Percentiles rank a stretch among this genome's conserved stretches.
phyloP scores from a whole-genome alignment of 352 stramenopile species.

The Globisporangium orthogonon region DNA sequence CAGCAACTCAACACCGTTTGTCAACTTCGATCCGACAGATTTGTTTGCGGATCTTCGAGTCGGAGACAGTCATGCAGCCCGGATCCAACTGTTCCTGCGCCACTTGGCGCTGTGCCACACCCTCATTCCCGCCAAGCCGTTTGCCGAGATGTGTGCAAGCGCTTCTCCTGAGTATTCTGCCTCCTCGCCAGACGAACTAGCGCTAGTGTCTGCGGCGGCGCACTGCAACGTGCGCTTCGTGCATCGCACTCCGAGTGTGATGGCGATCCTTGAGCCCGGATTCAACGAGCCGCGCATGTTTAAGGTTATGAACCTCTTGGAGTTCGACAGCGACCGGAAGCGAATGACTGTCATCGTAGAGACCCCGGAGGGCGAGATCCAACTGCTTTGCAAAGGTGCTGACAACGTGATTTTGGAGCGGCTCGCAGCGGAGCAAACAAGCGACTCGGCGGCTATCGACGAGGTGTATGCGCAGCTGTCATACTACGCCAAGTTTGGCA shows the following conservation, averaged over 20 bases:
- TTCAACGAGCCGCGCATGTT: constrained; percentile 47
- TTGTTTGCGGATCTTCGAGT: constrained; percentile 50
- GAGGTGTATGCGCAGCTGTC: constrained; percentile 51
- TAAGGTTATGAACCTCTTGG: constrained; percentile 91
- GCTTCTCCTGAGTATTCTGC: constrained; percentile 65
- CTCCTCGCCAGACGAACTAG: constrained; percentile 78
- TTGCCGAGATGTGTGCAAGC: constrained; percentile 73
- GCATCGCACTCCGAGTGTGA: constrained; percentile 53
- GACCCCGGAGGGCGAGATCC: constrained; percentile 43
- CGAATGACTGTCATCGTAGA: constrained; percentile 96
- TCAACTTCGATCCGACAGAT: constrained; percentile 67
- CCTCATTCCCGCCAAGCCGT: constrained; percentile 62
- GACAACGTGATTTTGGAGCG: constrained; percentile 80
- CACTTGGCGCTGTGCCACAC: constrained; percentile 81
- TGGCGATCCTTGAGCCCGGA: constrained; percentile 48
- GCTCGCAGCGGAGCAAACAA: constrained; percentile 17
- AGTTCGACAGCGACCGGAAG: constrained; percentile 97
- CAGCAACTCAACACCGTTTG: constrained; percentile 22
- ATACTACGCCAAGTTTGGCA: constrained; percentile 56
- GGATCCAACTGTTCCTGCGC: constrained; percentile 57
- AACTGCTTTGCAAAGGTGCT: constrained; percentile 72
- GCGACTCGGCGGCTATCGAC: constrained; percentile 15
- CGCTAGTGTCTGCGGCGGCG: constrained; percentile 62
- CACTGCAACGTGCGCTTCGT: constrained; percentile 79
- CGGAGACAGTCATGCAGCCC: constrained; percentile 27